Base-by-base conservation (phyloP, 805 yeast genomes). In the Saturnispora hagleri region DNA sequence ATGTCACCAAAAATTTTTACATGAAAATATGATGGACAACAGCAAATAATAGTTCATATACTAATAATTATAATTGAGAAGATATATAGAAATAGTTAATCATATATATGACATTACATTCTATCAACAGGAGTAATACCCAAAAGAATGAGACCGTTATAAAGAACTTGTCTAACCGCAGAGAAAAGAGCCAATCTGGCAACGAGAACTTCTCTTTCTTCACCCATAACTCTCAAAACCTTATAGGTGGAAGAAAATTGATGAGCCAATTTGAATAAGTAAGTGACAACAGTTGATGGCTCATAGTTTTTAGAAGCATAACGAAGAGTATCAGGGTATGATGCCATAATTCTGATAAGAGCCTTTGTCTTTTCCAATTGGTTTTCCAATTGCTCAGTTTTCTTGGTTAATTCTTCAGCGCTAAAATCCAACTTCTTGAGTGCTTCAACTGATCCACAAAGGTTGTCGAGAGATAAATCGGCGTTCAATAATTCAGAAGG, bases 101-200 rank as follows among this genome's bases (percentile, higher is more conserved):
- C 15, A 20, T 33, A 27, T 18, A 42, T 42, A 36, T 13, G 18
- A 41, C 2, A n/a, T 71, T 75, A 91, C 98, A 91, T 91, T 80
- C 98, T 84, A 62, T 91, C 96, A 56, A 93, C 98, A n/a, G 99
- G 98, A 44, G 97, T 89, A 66, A 93, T 77, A 52, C 97, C 97
- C 63, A 93, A 74, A 64, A 93, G 73, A 45, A 74, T 73, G 89
- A 93, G 82, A 74, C 97, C 99, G 64, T 89, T 90, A 71, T 75
- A 75, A 60, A 93, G 75, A 12, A 89, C 95, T 72, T 86, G 95
- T 71, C 90, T 82, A 49, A 97, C 96, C 57, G 96, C 76, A 50
- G 84, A 75, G 69, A 90, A 93, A 58, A 93, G 77, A 3, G 98
- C 97, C 69, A 91, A 75, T 72, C 98, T 86, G 31, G 98, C 97